These are phyloP conservation scores for Phytophthora pisi DNA, from an alignment of 352 stramenopile genomes.

Conservation along the genomic window DNA sequence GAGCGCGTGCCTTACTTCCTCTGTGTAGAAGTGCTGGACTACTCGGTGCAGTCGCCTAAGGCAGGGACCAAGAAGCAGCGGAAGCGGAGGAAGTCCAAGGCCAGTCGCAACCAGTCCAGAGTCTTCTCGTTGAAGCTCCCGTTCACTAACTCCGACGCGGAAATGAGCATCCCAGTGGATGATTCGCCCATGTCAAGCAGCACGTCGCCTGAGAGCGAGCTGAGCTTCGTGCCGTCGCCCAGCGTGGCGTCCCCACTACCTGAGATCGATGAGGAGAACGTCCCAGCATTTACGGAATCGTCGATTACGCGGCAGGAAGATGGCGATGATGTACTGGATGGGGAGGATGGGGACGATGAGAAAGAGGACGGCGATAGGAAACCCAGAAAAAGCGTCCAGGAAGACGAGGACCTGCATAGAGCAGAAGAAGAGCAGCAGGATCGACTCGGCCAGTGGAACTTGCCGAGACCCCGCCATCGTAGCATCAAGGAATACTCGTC, in stretches of 20 bases:
- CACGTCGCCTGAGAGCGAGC: slow-evolving; percentile 31
- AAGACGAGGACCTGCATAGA: slow-evolving; percentile 40
- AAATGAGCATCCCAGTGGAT: slow-evolving; percentile 16
- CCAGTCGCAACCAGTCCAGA: slow-evolving; percentile 34
- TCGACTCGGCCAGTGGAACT: slow-evolving; percentile 76
- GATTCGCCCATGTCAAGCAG: slow-evolving; percentile 33
- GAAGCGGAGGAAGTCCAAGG: slow-evolving; percentile 35
- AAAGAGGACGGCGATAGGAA: slow-evolving; percentile 41
- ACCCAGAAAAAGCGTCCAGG: slow-evolving; percentile 32
- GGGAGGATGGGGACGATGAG: slow-evolving; percentile 57
- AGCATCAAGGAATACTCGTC: slow-evolving; percentile 49
- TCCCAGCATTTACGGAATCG: slow-evolving; percentile 7
- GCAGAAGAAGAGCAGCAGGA: slow-evolving; percentile 59
- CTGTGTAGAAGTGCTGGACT: slow-evolving; percentile 84
- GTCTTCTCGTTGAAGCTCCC: slow-evolving; percentile 58
- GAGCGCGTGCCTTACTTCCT: slow-evolving; percentile 86
- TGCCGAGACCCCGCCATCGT: slow-evolving; percentile 52
- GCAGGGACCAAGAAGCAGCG: slow-evolving; percentile 30
- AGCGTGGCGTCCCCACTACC: slow-evolving; percentile 27
- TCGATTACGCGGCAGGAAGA: slow-evolving; percentile 6
- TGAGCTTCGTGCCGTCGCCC: slow-evolving; percentile 33
- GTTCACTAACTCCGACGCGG: slow-evolving; percentile 48
- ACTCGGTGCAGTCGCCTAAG: slow-evolving; percentile 35
- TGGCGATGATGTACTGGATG: slow-evolving; percentile 38
- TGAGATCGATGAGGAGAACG: slow-evolving; percentile 35